Base-by-base conservation (phyloP, 2,329 filamentous ascomycete genomes). In the Pestalotiopsis sp. region DNA sequence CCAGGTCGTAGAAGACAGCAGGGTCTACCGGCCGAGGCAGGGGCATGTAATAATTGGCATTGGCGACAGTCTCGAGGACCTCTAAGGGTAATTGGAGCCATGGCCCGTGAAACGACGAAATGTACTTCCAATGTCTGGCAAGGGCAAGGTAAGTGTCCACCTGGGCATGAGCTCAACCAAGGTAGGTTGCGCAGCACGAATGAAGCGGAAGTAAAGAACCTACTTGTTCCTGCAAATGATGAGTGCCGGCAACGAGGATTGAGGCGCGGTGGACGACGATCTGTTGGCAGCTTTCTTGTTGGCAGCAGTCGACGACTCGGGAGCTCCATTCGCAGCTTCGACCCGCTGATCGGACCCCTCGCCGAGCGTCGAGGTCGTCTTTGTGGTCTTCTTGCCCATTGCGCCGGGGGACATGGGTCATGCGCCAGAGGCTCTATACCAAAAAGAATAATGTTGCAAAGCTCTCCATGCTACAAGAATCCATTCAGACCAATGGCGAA, bases 11-110 rank as follows among this genome's bases (percentile, higher is more conserved):
- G 81, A 96, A 92, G 71, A 94, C 89, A 70, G 91, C 91, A 12
- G 92, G 91, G 78, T 96, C 92, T 76, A 96, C 90, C 62, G 93
- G 91, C 68, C 88, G 91, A 11, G 93, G 93, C 36, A 90, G 88
- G 17, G 91, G 91, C 72, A 91, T 90, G 72, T 91, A 90, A 82
- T 91, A 95, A 81, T 95, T 96, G 78, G 89, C 90, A 81, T 93
- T 90, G 67, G 93, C 93, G 64, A 96, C 87, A 64, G 88, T 90
- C 78, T 95, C 91, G 80, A 97, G 90, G 68, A 94, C 88, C 79
- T 95, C 93, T 71, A 90, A 87, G 23, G 93, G 92, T 68, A 95
- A 84, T 79, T 94, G 91, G 14, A 95, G 87, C 93, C 93, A 96
- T 73, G 92, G 90, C 27, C 93, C 93, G 76, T 95, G 91, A 76